Conservation (phyloP, 768 basidiomycete genomes). For the Tubosaeta sp. region DNA sequence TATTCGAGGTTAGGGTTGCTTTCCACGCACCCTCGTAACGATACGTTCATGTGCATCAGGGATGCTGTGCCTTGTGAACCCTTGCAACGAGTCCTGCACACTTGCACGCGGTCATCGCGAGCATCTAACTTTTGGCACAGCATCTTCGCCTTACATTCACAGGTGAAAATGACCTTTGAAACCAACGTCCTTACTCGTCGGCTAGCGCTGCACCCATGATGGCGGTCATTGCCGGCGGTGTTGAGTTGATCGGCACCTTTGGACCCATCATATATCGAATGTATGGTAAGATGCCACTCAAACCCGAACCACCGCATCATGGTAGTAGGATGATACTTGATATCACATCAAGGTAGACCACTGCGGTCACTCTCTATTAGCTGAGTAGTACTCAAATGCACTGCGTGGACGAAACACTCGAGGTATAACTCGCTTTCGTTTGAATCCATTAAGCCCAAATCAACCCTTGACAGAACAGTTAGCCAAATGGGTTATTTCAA, state of each 20-base stretch:
- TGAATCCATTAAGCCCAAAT: too few relatives aligned
- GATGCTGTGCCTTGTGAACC: conserved; percentile 5
- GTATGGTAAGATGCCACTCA: neutral
- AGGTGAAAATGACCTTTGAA: too few relatives aligned
- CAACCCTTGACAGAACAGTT: too few relatives aligned
- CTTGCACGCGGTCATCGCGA: too few relatives aligned
- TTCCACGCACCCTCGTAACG: conserved; percentile 11
- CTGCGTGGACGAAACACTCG: too few relatives aligned
- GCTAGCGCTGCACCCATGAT: neutral
- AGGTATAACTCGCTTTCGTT: too few relatives aligned
- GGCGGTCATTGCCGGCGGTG: neutral
- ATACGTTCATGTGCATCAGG: conserved; percentile 1
- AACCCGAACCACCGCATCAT: neutral
- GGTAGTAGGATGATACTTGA: neutral
- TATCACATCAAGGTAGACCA: too few relatives aligned
- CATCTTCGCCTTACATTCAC: too few relatives aligned
- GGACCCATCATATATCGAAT: too few relatives aligned
- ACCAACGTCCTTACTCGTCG: neutral
- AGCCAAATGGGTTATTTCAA: neutral
- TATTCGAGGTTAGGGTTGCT: conserved; percentile 1
- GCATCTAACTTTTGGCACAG: too few relatives aligned
- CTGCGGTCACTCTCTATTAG: too few relatives aligned
- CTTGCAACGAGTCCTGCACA: neutral
- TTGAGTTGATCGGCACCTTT: neutral
- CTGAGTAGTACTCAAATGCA: too few relatives aligned